These are phyloP conservation scores for Lycium barbarum DNA, from an alignment of 257 asterid species.

Conservation along the genomic window DNA sequence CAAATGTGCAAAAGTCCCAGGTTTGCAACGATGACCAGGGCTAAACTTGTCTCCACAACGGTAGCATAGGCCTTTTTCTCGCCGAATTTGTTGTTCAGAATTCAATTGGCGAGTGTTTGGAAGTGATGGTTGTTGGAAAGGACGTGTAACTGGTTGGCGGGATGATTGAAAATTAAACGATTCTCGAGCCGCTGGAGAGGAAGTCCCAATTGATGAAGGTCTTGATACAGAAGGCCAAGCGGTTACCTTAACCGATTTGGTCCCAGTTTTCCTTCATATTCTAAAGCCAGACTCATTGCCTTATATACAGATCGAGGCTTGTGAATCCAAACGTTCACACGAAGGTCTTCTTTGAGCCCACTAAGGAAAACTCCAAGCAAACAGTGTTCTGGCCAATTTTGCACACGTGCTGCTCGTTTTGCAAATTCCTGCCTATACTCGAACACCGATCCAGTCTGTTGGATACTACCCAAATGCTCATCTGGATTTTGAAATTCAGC, in stretches of 20 bases:
- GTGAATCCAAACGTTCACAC: background rate
- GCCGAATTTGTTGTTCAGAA: background rate
- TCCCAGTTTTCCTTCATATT: background rate
- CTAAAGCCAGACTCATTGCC: background rate
- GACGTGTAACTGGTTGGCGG: background rate
- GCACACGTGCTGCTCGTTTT: background rate
- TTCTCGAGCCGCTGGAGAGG: background rate
- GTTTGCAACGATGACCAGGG: background rate
- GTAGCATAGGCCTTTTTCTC: background rate
- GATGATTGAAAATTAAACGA: background rate
- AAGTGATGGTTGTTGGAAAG: background rate
- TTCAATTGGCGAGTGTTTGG: background rate
- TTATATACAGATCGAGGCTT: background rate
- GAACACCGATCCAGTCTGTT: background rate
- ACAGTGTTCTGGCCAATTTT: background rate
- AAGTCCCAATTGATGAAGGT: background rate
- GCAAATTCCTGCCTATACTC: background rate
- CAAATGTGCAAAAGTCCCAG: background rate
- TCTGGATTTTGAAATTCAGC: constrained; percentile 5
- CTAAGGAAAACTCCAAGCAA: background rate
- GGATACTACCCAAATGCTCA: background rate
- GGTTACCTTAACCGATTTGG: background rate
- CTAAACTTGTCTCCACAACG: background rate
- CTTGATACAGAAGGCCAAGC: background rate
- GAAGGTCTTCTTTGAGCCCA: background rate